Evolutionary conservation across 257 asterid species (phyloP).

Genomic region (Primulina tabacum): DNA sequence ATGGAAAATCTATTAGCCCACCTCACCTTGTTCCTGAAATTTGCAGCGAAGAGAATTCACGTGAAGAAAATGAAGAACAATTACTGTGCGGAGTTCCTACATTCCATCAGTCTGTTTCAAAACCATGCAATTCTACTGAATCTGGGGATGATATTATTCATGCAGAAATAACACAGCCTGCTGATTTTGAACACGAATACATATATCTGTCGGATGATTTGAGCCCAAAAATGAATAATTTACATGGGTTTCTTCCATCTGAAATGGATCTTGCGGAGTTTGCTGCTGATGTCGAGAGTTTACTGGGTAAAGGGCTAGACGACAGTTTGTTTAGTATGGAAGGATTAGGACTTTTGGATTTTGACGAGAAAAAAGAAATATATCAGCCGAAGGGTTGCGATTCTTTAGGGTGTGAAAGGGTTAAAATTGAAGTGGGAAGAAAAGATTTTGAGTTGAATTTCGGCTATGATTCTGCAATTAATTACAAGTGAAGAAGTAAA

Average conservation of each 20-base stretch:
- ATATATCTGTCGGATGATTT: slow-evolving; percentile 15
- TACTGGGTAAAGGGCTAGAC: slow-evolving; percentile 74
- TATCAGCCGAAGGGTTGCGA: slow-evolving; percentile 13
- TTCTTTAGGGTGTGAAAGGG: slow-evolving; percentile 32
- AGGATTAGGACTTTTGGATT: slow-evolving; percentile 53
- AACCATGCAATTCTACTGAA: slow-evolving; percentile 39
- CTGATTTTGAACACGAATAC: slow-evolving; percentile 11
- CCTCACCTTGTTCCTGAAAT: slow-evolving; percentile 59
- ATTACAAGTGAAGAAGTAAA: slow-evolving; percentile 28
- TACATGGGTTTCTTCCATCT: slow-evolving; percentile 54
- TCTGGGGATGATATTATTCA: background rate
- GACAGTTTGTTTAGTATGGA: slow-evolving; percentile 62
- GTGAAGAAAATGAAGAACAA: slow-evolving; percentile 60
- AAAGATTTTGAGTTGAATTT: slow-evolving; percentile 56
- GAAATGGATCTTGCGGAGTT: slow-evolving; percentile 82
- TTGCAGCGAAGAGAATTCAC: slow-evolving; percentile 50
- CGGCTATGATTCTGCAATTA: slow-evolving; percentile 41
- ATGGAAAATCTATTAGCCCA: slow-evolving; percentile 29
- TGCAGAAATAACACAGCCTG: background rate
- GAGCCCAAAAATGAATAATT: slow-evolving; percentile 19
- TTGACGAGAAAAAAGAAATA: slow-evolving; percentile 24
- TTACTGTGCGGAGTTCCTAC: slow-evolving; percentile 68
- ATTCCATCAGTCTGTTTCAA: slow-evolving; percentile 52
- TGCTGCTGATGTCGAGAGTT: slow-evolving; percentile 73
- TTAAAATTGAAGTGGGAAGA: slow-evolving; percentile 47